Evolutionary conservation across 352 stramenopile genomes (phyloP), one percentile per base, ranked within the genome.

Genomic region (Pythium chondricola): DNA sequence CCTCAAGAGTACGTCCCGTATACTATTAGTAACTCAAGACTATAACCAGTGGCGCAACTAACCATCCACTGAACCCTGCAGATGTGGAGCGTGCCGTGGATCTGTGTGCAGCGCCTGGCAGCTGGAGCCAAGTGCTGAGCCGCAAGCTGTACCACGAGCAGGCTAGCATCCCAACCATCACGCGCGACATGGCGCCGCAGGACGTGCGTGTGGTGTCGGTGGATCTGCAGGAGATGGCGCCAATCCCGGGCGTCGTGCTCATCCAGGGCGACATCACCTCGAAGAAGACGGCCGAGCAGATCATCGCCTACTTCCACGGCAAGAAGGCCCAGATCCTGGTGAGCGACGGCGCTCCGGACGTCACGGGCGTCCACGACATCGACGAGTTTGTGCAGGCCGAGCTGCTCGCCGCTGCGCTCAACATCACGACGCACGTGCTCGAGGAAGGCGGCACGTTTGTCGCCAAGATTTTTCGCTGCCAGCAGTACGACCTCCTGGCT

Each of bases 341-440:
- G 36, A 99, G 94, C 48, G 97, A 99, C 65, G 97, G 97, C 39
- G 97, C 97, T 10, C 97, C 97, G 0, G 97, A 99, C 63, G 97
- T 99, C n/a, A 99, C 96, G 3, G 95, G 97, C n/a, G 81, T 99
- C 21, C 97, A 99, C 61, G 95, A 99, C 56, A 95, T 99, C 26
- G 97, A 99, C 74, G 95, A 98, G 63, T 99, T 98, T 65, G 76
- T 99, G 30, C 93, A 98, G 67, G 88, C 90, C 6, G 93, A 99
- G 63, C 79, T 99, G 18, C 65, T 99, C 13, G 71, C 98, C 0
- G 93, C 95, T 0, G 96, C 96, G n/a, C 77, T 99, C 18, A 97
- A 98, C 65, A 99, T 99, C 49, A 97, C 95, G 9, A 97, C 91
- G 0, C 92, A 98, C 61, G 90, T 99, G 31, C 69, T 99, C 16